These are phyloP conservation scores for Leishmania arabica DNA, from an alignment of 208 protist genomes.

Conservation along the genomic window DNA sequence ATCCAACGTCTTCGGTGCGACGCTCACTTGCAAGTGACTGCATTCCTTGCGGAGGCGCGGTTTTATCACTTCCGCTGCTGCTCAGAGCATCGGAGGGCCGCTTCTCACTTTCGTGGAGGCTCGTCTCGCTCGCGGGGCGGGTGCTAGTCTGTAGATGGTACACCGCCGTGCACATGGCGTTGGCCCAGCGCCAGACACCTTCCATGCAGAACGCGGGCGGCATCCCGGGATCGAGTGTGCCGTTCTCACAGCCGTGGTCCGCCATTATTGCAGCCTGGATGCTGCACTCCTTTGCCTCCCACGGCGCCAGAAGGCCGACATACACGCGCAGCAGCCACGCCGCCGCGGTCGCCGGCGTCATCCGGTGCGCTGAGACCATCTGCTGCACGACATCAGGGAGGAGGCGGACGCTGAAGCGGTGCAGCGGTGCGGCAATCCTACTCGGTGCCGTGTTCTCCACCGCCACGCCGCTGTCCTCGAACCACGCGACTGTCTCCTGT, in stretches of 20 bases:
- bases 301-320: slow-evolving; percentile 8
- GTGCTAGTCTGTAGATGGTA: slow-evolving; percentile 18
- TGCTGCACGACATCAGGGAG: slow-evolving; percentile 26
- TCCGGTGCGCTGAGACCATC: slow-evolving; percentile 15
- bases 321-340: slow-evolving; percentile 27
- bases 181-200: slow-evolving; percentile 9
- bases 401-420: slow-evolving; percentile 1
- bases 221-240: slow-evolving; percentile 2
- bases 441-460: neutral
- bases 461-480: neutral
- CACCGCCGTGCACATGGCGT: slow-evolving; percentile 11
- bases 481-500: slow-evolving; percentile 7
- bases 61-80: neutral
- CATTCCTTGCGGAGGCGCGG: neutral
- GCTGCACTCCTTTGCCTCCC: slow-evolving; percentile 2
- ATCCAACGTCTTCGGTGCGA: neutral
- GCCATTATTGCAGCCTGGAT: neutral
- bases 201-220: slow-evolving; percentile 1
- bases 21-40: neutral
- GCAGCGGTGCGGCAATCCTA: neutral
- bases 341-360: slow-evolving; percentile 20
- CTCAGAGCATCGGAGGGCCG: neutral
- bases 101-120: neutral
- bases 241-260: neutral
- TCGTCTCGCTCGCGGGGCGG: neutral